Evolutionary conservation across 225 moss, liverwort and hornwort genomes (phyloP).

Genomic region (Climacium dendroides): DNA sequence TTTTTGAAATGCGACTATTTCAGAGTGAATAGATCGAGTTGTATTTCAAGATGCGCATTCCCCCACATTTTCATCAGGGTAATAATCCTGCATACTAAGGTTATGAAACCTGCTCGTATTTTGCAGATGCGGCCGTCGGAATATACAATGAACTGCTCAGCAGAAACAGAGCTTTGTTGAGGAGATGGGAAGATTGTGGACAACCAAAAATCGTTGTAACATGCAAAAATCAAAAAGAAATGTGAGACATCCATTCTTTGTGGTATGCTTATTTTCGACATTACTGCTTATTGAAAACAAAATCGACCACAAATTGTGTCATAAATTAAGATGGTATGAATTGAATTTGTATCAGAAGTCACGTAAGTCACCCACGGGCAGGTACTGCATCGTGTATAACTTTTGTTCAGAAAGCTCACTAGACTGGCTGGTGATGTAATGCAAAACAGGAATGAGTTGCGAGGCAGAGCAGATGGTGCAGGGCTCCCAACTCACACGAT

Average conservation of each 20-base stretch:
- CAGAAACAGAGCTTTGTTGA: conserved; percentile 60
- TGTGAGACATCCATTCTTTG: conserved; percentile 28
- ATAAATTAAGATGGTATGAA: neutral
- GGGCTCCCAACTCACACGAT: conserved; percentile 78
- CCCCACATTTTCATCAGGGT: neutral
- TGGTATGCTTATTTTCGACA: neutral
- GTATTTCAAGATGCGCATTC: neutral
- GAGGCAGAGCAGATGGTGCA: conserved; percentile 69
- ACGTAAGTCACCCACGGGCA: neutral
- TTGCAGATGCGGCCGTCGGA: conserved; percentile 89
- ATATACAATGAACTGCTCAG: conserved; percentile 60
- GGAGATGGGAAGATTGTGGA: conserved; percentile 94
- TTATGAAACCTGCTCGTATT: neutral
- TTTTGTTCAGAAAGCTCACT: neutral
- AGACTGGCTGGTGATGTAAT: neutral
- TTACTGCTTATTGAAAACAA: neutral
- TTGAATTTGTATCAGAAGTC: neutral
- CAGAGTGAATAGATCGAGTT: neutral
- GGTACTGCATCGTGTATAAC: neutral
- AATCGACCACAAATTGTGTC: neutral
- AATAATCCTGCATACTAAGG: neutral
- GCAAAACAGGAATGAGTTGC: conserved; percentile 67
- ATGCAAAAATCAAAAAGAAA: conserved; percentile 88
- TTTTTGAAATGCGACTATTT: neutral
- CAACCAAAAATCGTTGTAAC: conserved; percentile 98